Evolutionary conservation across 148 eudicot species (phyloP), one percentile per base, ranked within the genome.

Genomic region (Dianthus caryophyllus): DNA sequence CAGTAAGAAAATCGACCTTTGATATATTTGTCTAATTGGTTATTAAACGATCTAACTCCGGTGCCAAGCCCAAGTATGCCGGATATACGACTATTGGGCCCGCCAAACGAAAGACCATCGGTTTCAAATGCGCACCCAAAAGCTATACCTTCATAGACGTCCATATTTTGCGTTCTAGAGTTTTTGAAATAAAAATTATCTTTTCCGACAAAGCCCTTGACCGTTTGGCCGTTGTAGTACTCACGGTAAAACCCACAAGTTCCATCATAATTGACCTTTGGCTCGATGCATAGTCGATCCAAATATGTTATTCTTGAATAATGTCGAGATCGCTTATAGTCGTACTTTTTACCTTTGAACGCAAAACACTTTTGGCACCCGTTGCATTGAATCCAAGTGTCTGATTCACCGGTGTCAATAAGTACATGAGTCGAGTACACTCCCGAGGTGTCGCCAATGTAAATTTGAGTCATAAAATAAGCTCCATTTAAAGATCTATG

Each of bases 351-450:
- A 10, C 13, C 48, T 1, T 29, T 27, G 0, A 24, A 8, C 44
- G 27, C 29, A 21, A 69, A 57, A 69, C 72, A 69, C 2, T 63
- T 44, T 11, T 44, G 6, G 25, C 72, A 69, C 2, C 73, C 66
- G 1, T 30, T 16, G 14, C 73, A 69, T 60, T 69, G 73, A 21
- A 61, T 33, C 73, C 73, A 70, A 22, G 73, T 50, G 4, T 33
- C 58, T 3, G 13, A 31, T 4, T 26, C 25, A 9, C 67, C 67
- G 0, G 67, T 61, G 27, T 70, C 73, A 12, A 69, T 10, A 27
- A 59, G 30, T 43, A 59, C n/a, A 21, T 4, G 30, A 21, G 65
- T n/a, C 0, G 39, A 11, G 20, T 20, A 18, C 12, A 7, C 49
- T 13, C n/a, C n/a, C n/a, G n/a, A n/a, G n/a, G n/a, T n/a, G n/a